These are phyloP conservation scores for Angomonas deanei DNA, from an alignment of 208 protist species.

Conservation along the genomic window DNA sequence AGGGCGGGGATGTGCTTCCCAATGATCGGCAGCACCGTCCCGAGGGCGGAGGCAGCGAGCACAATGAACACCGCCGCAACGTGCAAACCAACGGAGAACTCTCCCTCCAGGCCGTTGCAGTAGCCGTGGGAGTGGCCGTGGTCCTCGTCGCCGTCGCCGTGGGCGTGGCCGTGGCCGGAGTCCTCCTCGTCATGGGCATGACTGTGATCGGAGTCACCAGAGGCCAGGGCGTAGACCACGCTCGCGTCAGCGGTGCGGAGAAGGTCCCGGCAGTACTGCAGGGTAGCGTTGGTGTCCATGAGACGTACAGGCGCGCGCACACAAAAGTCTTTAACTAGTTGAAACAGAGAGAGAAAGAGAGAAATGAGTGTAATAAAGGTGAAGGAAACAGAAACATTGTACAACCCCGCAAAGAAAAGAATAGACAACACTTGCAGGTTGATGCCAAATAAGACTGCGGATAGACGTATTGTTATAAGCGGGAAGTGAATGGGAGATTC, in stretches of 20 bases:
- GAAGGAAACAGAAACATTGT: too few relatives aligned
- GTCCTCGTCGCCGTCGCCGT: background rate
- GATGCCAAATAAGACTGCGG: too few relatives aligned
- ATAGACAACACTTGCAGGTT: too few relatives aligned
- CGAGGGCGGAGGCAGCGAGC: conserved; percentile 42
- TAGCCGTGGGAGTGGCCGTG: background rate
- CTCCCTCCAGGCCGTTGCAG: conserved; percentile 9
- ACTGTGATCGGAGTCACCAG: background rate
- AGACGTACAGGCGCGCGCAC: too few relatives aligned
- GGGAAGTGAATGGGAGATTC: background rate
- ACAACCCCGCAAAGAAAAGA: background rate
- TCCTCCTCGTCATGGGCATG: background rate
- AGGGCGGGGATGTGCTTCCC: conserved; percentile 36
- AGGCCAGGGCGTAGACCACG: background rate
- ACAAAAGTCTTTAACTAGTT: background rate
- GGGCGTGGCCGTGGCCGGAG: background rate
- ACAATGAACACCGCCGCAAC: conserved; percentile 61
- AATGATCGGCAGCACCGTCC: conserved; percentile 41
- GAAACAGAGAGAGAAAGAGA: background rate
- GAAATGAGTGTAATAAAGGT: too few relatives aligned
- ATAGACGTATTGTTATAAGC: too few relatives aligned
- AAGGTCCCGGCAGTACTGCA: background rate
- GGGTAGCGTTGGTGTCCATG: too few relatives aligned
- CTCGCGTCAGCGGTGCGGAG: background rate
- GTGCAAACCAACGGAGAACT: conserved; percentile 45